Evolutionary conservation across 768 basidiomycete species (phyloP).

Genomic region (Collybia sordida): DNA sequence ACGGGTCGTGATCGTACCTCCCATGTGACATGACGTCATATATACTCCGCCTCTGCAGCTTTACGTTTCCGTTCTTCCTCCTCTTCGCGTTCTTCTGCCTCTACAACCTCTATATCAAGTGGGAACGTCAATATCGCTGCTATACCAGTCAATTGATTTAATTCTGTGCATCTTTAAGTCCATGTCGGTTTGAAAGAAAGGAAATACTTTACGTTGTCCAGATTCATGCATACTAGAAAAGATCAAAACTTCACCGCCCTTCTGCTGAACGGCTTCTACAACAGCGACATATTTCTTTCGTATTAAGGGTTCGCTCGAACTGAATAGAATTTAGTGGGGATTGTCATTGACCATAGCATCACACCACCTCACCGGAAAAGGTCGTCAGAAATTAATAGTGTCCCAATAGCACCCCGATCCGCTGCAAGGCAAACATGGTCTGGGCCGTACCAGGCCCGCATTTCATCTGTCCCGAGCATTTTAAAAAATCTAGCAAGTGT

Average conservation of each 20-base stretch:
- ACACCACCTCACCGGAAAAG: constrained; percentile 71
- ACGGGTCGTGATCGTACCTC: constrained; percentile 10
- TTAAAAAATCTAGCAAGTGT: constrained; percentile 83
- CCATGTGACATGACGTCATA: constrained; percentile 20
- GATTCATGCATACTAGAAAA: constrained; percentile 99
- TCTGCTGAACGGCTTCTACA: constrained; percentile 85
- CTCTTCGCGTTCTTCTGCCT: constrained; percentile 85
- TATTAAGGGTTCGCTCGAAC: constrained; percentile 74
- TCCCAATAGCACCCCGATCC: constrained; percentile 91
- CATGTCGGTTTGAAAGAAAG: neutral
- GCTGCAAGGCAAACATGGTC: constrained; percentile 91
- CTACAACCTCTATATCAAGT: constrained; percentile 91
- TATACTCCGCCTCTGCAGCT: constrained; percentile 24
- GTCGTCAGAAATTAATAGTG: constrained; percentile 91
- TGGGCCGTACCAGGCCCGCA: constrained; percentile 98
- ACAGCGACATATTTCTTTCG: constrained; percentile 85
- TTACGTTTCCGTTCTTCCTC: constrained; percentile 67
- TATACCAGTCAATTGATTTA: constrained; percentile 94
- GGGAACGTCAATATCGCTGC: constrained; percentile 97
- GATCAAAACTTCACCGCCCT: constrained; percentile 91
- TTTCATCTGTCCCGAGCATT: constrained; percentile 92
- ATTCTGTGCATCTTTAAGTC: constrained; percentile 49
- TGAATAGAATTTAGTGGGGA: constrained; percentile 29
- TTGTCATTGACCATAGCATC: neutral
- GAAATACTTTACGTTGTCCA: constrained; percentile 80